Evolutionary conservation across 176 grass and related monocot species (phyloP), one percentile per base, ranked within the genome.

Genomic region (Areca catechu): DNA sequence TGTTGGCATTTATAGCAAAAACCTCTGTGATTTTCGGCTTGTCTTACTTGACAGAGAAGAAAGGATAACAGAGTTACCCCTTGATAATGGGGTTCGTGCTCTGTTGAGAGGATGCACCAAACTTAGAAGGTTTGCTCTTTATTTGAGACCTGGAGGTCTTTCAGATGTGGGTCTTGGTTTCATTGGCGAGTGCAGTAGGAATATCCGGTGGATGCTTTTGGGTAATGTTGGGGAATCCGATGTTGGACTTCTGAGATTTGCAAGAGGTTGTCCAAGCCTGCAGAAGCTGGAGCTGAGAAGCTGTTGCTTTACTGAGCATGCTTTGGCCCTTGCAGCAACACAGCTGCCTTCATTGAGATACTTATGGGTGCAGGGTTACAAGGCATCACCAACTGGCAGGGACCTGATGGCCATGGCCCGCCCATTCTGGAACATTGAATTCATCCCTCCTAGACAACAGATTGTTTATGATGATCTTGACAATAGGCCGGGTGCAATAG

Each of bases 351-450:
- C 51, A 2, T 60, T 76, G 64, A 76, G 74, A 47, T 76, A 76
- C 34, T 51, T 76, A 22, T 76, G 74, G 74, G 74, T 76, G 51
- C 74, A 76, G 20, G 74, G 74, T 4, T 76, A 76, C 48, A 67
- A 59, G 48, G 53, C 74, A 50, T 60, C 63, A 20, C 19, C 1
- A 48, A 61, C 5, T 24, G 62, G 73, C 10, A 19, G 23, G 3
- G 48, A 69, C 21, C 65, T 77, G 28, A 19, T 59, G 21, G 55
- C 37, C 15, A 60, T 71, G 56, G 68, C 43, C 43, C 68, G 54
- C 4, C 62, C 63, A 16, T 69, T 62, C 29, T 77, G 65, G 74
- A 77, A 77, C 30, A 77, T 70, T 20, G 74, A 77, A 62, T 77
- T 77, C 59, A 54, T 77, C 24, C 65, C 73, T 67, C 28, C 62